These are phyloP conservation scores for Malassezia caprae DNA, from an alignment of 1,284 basidiomycete genomes.

Conservation along the genomic window DNA sequence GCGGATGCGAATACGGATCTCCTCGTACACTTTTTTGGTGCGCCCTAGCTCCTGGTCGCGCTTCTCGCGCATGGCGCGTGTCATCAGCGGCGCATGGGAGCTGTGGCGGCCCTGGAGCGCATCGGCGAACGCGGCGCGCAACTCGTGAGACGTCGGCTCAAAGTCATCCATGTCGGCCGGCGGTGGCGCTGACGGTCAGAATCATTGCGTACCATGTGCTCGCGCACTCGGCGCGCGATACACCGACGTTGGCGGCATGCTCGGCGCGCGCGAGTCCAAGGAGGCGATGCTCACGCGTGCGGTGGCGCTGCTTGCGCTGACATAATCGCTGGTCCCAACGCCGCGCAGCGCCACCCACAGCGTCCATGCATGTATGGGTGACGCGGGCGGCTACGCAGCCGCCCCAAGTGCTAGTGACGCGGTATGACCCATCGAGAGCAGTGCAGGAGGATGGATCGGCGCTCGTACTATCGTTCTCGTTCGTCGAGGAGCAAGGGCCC, in stretches of 20 bases:
- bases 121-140: constrained; percentile 60
- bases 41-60: constrained; percentile 53
- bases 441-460: background rate
- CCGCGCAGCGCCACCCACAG: background rate
- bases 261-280: background rate
- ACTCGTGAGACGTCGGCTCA: constrained; percentile 62
- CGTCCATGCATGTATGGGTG: constrained; percentile 15
- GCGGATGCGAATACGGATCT: constrained; percentile 66
- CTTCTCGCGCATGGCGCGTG: constrained; percentile 61
- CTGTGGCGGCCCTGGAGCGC: constrained; percentile 58
- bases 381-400: constrained; percentile 4
- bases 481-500: constrained; percentile 4
- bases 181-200: constrained; percentile 5
- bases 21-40: constrained; percentile 62
- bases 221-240: constrained; percentile 10
- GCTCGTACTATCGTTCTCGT: constrained; percentile 5
- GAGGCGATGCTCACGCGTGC: background rate
- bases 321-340: background rate
- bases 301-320: background rate
- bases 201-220: constrained; percentile 7
- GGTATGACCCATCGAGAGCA: background rate
- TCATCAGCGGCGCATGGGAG: constrained; percentile 66
- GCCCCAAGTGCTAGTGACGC: constrained; percentile 10
- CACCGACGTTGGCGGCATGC: constrained; percentile 5
- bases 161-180: constrained; percentile 45